Evolutionary conservation across 805 yeast species (phyloP).

Genomic region (Kluyveromyces wickerhamii): DNA sequence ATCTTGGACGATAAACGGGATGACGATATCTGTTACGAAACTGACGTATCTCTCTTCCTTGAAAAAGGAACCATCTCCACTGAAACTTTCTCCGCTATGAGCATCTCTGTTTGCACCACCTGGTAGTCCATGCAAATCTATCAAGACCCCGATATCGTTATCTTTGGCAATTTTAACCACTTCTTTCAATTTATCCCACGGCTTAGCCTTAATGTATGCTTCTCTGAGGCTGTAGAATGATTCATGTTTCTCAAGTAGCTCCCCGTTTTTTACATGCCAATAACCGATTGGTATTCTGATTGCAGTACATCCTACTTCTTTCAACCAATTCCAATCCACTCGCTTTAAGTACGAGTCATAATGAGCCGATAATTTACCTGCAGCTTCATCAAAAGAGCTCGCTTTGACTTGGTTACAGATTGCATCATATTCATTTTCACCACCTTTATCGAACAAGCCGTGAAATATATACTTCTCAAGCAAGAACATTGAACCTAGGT

Average conservation of each 20-base stretch:
- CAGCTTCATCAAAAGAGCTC: constrained; percentile 48
- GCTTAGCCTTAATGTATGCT: constrained; percentile 55
- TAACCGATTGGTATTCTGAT: constrained; percentile 86
- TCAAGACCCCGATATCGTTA: constrained; percentile 60
- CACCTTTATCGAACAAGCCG: constrained; percentile 48
- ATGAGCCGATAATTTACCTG: constrained; percentile 47
- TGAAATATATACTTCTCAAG: constrained; percentile 74
- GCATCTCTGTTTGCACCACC: constrained; percentile 86
- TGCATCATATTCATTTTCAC: constrained; percentile 69
- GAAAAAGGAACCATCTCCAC: constrained; percentile 28
- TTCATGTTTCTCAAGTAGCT: constrained; percentile 44
- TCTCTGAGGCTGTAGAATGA: constrained; percentile 46
- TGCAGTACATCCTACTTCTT: constrained; percentile 58
- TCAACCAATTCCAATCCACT: constrained; percentile 75
- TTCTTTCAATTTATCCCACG: constrained; percentile 55
- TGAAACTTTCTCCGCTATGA: constrained; percentile 63
- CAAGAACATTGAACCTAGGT: constrained; percentile 75
- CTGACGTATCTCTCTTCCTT: constrained; percentile 35
- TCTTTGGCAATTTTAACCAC: constrained; percentile 52
- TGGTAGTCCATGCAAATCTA: constrained; percentile 86
- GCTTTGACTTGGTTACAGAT: constrained; percentile 41
- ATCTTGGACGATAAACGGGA: constrained; percentile 57
- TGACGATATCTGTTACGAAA: constrained; percentile 38
- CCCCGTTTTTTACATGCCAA: constrained; percentile 73
- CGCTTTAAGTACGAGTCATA: constrained; percentile 57